These are phyloP conservation scores for Alliaria petiolata DNA, from an alignment of 345 rosid genomes.

Conservation along the genomic window DNA sequence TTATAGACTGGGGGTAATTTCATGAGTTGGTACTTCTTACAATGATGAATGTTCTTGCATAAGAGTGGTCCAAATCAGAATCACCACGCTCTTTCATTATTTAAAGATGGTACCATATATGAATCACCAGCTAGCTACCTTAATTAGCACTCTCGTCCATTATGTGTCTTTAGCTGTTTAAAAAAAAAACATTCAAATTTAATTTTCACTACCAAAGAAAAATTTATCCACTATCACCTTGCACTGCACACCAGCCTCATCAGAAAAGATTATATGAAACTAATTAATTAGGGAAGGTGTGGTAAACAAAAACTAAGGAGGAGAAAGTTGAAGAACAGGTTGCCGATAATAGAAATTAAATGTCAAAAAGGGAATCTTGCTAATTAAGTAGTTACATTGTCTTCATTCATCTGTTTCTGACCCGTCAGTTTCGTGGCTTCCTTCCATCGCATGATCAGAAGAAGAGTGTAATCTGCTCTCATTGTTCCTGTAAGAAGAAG, in stretches of 20 bases:
- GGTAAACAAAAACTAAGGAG: too few species aligned
- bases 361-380: too few species aligned
- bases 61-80: slow-evolving; percentile 34
- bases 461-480: too few species aligned
- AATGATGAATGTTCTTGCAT: slow-evolving; percentile 15
- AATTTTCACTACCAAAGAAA: background rate
- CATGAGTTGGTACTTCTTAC: background rate
- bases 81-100: slow-evolving; percentile 13
- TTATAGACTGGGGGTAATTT: background rate
- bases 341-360: too few species aligned
- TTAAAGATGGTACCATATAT: slow-evolving; percentile 17
- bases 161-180: background rate
- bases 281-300: too few species aligned
- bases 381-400: too few species aligned
- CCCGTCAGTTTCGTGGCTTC: too few species aligned
- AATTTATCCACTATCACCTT: too few species aligned
- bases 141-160: background rate
- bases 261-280: background rate
- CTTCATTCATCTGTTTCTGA: too few species aligned
- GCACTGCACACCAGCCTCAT: background rate
- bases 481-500: too few species aligned
- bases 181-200: background rate
- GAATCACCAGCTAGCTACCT: background rate
- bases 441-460: too few species aligned
- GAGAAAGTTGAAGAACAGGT: too few species aligned